These are phyloP conservation scores for Tricholoma sp. DNA, from an alignment of 768 basidiomycete species.

Conservation along the genomic window DNA sequence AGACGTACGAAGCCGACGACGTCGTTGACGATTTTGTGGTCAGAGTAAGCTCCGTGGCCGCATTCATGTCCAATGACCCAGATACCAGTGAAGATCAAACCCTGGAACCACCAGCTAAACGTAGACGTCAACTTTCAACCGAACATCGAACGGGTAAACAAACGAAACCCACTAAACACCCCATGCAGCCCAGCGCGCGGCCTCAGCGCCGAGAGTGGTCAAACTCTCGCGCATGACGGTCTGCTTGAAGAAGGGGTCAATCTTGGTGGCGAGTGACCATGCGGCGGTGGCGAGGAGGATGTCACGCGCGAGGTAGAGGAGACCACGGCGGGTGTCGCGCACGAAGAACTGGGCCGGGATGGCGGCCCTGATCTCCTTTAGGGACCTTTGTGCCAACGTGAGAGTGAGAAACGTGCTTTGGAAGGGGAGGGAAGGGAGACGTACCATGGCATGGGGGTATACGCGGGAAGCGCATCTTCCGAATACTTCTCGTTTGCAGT, in stretches of 20 bases:
- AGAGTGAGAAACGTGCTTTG: not conserved
- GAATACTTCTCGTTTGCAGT: slow-evolving; percentile 20
- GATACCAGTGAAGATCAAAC: slow-evolving; percentile 49
- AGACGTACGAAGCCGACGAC: slow-evolving; percentile 43
- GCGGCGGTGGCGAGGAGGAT: slow-evolving; percentile 34
- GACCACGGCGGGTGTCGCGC: slow-evolving; percentile 34
- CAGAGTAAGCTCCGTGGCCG: slow-evolving; percentile 53
- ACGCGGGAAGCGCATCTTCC: slow-evolving; percentile 37
- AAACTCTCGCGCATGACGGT: slow-evolving; percentile 16
- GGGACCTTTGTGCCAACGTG: slow-evolving; percentile 26
- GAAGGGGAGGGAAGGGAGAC: slow-evolving; percentile 1
- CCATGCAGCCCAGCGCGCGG: slow-evolving; percentile 40
- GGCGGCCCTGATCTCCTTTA: slow-evolving; percentile 45
- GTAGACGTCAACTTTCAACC: too few species aligned
- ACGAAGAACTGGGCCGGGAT: slow-evolving; percentile 43
- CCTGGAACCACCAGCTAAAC: slow-evolving; percentile 56
- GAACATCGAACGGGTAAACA: too few species aligned
- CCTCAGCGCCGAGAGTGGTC: slow-evolving; percentile 31
- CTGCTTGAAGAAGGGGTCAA: slow-evolving; percentile 37
- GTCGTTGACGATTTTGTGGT: slow-evolving; percentile 43
- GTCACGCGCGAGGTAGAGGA: slow-evolving; percentile 43
- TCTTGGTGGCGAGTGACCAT: slow-evolving; percentile 38
- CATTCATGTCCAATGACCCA: slow-evolving; percentile 64
- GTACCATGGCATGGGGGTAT: slow-evolving; percentile 43
- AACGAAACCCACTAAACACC: slow-evolving; percentile 34